Percentiles rank a stretch among this genome's conserved stretches.
Conservation (phyloP, 2,329 filamentous ascomycete species). For the Helotiales sp. region DNA sequence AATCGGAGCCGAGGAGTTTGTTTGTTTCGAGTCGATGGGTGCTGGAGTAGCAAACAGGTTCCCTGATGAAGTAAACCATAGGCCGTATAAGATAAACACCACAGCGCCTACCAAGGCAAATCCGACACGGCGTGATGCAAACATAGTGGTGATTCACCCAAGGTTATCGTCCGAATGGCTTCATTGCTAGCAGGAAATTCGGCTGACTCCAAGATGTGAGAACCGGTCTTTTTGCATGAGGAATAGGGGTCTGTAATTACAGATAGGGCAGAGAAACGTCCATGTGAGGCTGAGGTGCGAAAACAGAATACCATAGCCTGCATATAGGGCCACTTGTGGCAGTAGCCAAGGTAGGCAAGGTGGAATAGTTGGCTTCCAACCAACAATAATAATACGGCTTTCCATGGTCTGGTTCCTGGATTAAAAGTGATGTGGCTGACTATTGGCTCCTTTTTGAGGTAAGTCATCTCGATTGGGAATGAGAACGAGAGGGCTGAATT, state of each 20-base stretch:
- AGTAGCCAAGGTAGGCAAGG: background rate
- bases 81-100: background rate
- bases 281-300: background rate
- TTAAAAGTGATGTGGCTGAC: background rate
- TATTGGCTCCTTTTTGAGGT: background rate
- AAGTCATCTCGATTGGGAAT: background rate
- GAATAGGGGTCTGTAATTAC: background rate
- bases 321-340: background rate
- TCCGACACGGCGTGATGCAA: background rate
- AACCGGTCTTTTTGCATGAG: background rate
- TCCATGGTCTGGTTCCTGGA: background rate
- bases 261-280: background rate
- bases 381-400: background rate
- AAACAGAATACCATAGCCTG: background rate
- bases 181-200: background rate
- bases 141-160: background rate
- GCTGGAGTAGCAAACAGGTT: background rate
- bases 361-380: background rate
- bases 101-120: slow-evolving; percentile 1
- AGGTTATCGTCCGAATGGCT: background rate
- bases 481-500: background rate
- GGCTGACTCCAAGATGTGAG: background rate
- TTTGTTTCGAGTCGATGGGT: background rate
- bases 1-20: background rate
- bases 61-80: background rate